Base-by-base conservation (phyloP, 2,329 filamentous ascomycete species). In the Trichophyton equinum region DNA sequence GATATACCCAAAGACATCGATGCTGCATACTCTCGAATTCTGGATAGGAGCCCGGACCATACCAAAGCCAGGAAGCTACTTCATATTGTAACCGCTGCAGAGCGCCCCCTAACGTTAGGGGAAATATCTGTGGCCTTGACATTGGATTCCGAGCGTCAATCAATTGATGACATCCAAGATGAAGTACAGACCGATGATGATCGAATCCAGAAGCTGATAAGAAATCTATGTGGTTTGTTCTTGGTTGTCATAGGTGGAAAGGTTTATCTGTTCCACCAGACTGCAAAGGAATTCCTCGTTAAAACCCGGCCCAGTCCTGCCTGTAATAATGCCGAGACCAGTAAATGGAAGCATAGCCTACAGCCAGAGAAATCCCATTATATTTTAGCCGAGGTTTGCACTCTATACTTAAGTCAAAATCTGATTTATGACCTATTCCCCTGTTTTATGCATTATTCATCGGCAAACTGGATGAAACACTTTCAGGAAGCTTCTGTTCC, bases 271-370 rank as follows among this genome's bases (percentile, higher is more conserved):
- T 4, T 46, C 20, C n/a, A 46, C 42, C 42, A 46, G 7, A 20
- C 42, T 22, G 42, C 42, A 20, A 18, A 18, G 18, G 42, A 46
- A 9, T 46, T 33, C 27, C 76, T 75, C 62, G 60, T 76, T 38
- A 57, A 72, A 42, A 63, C 36, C 30, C 6, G 8, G 30, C 3
- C 6, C 8, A 33, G 8, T 9, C 8, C 30, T 33, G 30, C 30
- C 6, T 33, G 30, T 33, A 9, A 9, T 33, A 9, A 33, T 33
- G 8, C 30, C 3, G 8, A 6, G 6, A 9, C 30, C 8, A 2
- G 30, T 8, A 9, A 9, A 9, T 33, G 30, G 30, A 33, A 33
- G 30, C 30, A 33, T 9, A 33, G 30, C 30, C 30, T 33, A 9
- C 30, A 33, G 6, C 30, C 30, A 6, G 30, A 33, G 30, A 33